phyloP scores from a whole-genome alignment of 2,329 filamentous ascomycete genomes.

The Hansfordia pulvinata region DNA sequence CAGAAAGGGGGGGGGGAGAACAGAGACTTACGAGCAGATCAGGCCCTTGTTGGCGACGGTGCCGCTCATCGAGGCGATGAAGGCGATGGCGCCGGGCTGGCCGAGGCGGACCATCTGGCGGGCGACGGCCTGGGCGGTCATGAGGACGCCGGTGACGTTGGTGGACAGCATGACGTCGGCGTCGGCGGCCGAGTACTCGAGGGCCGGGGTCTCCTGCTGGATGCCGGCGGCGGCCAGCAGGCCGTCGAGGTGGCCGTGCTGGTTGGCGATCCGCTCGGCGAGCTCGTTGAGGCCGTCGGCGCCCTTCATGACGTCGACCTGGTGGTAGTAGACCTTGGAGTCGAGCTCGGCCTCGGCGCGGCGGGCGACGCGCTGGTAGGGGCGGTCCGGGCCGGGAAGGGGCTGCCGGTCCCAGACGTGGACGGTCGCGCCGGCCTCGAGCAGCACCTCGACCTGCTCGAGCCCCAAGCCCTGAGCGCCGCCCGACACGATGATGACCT shows the following conservation, averaged over 20 bases:
- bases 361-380: constrained; percentile 52
- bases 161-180: constrained; percentile 69
- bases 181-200: constrained; percentile 68
- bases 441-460: constrained; percentile 62
- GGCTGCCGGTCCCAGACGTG: constrained; percentile 53
- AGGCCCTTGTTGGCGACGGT: constrained; percentile 50
- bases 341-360: constrained; percentile 51
- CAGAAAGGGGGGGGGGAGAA: not conserved
- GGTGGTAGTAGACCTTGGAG: constrained; percentile 58
- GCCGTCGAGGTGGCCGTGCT: constrained; percentile 64
- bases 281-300: constrained; percentile 52
- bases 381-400: constrained; percentile 33
- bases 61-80: constrained; percentile 61
- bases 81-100: constrained; percentile 44
- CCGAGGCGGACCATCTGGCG: constrained; percentile 53
- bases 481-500: constrained; percentile 65
- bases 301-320: constrained; percentile 63
- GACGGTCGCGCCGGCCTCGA: constrained; percentile 66
- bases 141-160: constrained; percentile 74
- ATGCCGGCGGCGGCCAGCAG: constrained; percentile 58
- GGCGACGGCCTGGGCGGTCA: constrained; percentile 82
- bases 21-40: constrained; percentile 39
- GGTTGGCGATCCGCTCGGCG: constrained; percentile 53
- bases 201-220: constrained; percentile 70
- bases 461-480: constrained; percentile 66